Evolutionary conservation across 1,284 basidiomycete genomes (phyloP), one percentile per base, ranked within the genome.

Genomic region (Naganishia albida): DNA sequence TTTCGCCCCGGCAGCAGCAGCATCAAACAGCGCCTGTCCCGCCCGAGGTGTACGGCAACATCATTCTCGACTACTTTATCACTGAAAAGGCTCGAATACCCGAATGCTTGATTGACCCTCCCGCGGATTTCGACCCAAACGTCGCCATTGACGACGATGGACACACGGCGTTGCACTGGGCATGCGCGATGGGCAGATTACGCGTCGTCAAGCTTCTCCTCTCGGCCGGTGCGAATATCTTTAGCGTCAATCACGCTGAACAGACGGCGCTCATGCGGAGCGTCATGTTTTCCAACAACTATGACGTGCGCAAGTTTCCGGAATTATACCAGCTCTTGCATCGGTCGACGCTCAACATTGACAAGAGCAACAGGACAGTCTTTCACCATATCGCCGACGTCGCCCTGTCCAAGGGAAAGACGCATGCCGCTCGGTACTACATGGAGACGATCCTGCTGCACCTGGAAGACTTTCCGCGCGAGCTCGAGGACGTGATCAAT

Each of bases 241-340:
- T 97, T 83, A 89, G 91, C 71, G 93, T 95, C 72, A 99, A 99
- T 82, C 90, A 90, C 76, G 87, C 92, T 26, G 96, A 96, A 28
- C 96, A 99, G 78, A 99, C 96, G 12, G 90, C 96, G 0, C 82
- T 99, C 62, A 99, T 99, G 96, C 90, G 96, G 25, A 90, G 89
- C 70, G 96, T 98, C 74, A 99, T 99, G 96, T 99, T 99, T 78
- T 92, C 93, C 67, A 99, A 99, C 81, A 99, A 99, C 79, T 99
- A 99, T 77, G 96, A 99, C 79, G 88, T 99, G 62, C 91, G 96
- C 73, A 99, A 99, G 79, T 99, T 99, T 74, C 93, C 93, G 2
- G 95, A 99, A 77, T 83, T 99, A 23, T 99, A 97, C 79, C 95
- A 99, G 77, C 86, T 98, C 7, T 81, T 99, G 26, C 95, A 99